Percentiles rank a stretch among this genome's conserved stretches.
Conservation (phyloP, 306 rosid species). For the Argentina anserina region DNA sequence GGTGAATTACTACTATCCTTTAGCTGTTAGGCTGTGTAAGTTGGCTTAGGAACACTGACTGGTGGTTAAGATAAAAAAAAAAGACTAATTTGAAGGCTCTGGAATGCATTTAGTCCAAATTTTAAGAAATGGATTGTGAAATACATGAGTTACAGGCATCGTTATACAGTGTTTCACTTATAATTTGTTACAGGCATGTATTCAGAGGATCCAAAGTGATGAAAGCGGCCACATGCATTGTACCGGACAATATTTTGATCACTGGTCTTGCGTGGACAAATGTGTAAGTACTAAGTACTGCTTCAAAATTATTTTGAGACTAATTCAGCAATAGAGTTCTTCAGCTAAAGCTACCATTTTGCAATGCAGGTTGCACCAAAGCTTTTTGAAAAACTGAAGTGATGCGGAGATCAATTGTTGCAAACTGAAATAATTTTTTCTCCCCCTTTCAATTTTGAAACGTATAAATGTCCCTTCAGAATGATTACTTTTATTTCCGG, state of each 20-base stretch:
- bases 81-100: not conserved
- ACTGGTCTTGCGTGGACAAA: constrained; percentile 92
- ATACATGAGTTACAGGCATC: not conserved
- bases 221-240: constrained; percentile 88
- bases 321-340: no score
- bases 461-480: constrained; percentile 20
- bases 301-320: constrained; percentile 1
- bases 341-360: constrained; percentile 13
- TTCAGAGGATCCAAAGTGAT: constrained; percentile 79
- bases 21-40: not conserved
- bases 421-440: constrained; percentile 10
- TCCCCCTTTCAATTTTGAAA: constrained; percentile 25
- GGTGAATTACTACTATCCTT: not conserved
- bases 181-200: constrained; percentile 59
- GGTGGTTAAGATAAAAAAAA: not conserved
- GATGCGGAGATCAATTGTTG: constrained; percentile 16
- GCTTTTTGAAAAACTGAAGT: constrained; percentile 64
- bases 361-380: constrained; percentile 81
- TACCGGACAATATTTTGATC: constrained; percentile 98
- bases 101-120: not conserved
- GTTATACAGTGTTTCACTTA: not conserved
- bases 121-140: no score
- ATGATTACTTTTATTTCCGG: no score
- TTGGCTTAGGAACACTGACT: not conserved
- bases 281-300: constrained; percentile 80